Percentiles rank a stretch among this genome's conserved stretches.
These are phyloP conservation scores for Tetrapisispora iriomotensis DNA, from an alignment of 805 yeast genomes.

Conservation along the genomic window DNA sequence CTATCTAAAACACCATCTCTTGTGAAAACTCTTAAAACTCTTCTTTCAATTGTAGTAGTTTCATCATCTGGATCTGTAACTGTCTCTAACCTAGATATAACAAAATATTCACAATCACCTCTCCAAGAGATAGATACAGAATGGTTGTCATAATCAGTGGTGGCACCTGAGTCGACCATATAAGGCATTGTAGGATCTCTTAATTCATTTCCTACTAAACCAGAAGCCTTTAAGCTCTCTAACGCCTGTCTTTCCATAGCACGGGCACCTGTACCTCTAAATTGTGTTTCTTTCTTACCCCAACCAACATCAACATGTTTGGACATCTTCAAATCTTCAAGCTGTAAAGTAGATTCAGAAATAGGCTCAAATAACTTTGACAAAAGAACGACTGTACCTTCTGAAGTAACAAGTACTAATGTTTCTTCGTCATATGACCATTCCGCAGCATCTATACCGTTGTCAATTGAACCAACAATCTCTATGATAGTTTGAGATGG, in stretches of 20 bases:
- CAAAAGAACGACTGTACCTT: conserved; percentile 51
- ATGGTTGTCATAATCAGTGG: conserved; percentile 45
- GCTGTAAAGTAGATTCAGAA: conserved; percentile 47
- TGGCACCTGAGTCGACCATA: conserved; percentile 57
- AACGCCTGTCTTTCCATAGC: conserved; percentile 56
- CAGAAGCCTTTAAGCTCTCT: conserved; percentile 42
- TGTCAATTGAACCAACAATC: conserved; percentile 77
- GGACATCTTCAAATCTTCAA: conserved; percentile 55
- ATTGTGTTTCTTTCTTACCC: conserved; percentile 97
- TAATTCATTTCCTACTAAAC: conserved; percentile 55
- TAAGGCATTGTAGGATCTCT: conserved; percentile 86
- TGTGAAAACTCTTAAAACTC: conserved; percentile 75
- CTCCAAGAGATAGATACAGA: conserved; percentile 70
- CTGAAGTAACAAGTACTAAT: conserved; percentile 55
- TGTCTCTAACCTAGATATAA: conserved; percentile 54
- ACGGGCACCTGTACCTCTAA: conserved; percentile 85
- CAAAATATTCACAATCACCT: conserved; percentile 84
- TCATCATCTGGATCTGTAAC: conserved; percentile 33
- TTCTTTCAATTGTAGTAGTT: conserved; percentile 35
- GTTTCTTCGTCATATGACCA: conserved; percentile 95
- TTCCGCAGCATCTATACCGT: conserved; percentile 56
- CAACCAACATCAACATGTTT: conserved; percentile 95
- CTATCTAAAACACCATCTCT: conserved; percentile 71
- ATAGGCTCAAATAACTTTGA: conserved; percentile 75
- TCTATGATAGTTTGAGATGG: conserved; percentile 48